These are phyloP conservation scores for Candida schatavii DNA, from an alignment of 805 yeast species.

Conservation along the genomic window DNA sequence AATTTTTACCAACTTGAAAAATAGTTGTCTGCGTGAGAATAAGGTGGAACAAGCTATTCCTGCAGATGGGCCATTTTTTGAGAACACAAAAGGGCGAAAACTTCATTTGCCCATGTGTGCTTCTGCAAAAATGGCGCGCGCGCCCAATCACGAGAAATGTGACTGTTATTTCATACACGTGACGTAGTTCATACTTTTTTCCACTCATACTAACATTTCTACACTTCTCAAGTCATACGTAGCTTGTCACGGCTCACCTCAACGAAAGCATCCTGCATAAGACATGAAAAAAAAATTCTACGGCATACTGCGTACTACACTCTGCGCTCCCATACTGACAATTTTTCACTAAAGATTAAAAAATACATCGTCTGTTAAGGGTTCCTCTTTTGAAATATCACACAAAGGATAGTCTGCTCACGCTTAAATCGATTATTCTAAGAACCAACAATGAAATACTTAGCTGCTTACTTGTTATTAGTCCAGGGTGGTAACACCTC, in stretches of 20 bases:
- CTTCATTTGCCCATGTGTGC: too few species aligned
- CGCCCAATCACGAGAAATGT: slow-evolving; percentile 1
- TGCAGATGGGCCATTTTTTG: neutral
- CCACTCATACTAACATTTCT: too few species aligned
- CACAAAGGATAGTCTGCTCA: slow-evolving; percentile 74
- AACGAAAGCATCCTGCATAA: neutral
- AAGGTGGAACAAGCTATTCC: neutral
- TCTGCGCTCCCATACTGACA: neutral
- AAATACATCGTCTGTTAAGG: too few species aligned
- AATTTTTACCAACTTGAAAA: slow-evolving; percentile 6
- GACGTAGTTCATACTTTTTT: too few species aligned
- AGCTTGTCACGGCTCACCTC: too few species aligned
- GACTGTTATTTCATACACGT: slow-evolving; percentile 3
- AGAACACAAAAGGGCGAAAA: neutral
- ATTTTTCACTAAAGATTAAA: too few species aligned
- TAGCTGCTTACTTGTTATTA: slow-evolving; percentile 98
- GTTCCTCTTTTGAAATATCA: neutral
- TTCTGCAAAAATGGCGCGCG: too few species aligned
- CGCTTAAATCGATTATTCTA: slow-evolving; percentile 82
- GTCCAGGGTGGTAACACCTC: slow-evolving; percentile 94
- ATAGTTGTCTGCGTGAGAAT: slow-evolving; percentile 1
- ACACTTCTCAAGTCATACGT: too few species aligned
- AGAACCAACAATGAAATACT: slow-evolving; percentile 69
- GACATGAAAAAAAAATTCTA: neutral
- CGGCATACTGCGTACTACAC: too few species aligned